A percentile compares a stretch with the other conserved stretches of the same genome.
phyloP scores from a whole-genome alignment of 345 rosid species.

The Passiflora organensis region DNA sequence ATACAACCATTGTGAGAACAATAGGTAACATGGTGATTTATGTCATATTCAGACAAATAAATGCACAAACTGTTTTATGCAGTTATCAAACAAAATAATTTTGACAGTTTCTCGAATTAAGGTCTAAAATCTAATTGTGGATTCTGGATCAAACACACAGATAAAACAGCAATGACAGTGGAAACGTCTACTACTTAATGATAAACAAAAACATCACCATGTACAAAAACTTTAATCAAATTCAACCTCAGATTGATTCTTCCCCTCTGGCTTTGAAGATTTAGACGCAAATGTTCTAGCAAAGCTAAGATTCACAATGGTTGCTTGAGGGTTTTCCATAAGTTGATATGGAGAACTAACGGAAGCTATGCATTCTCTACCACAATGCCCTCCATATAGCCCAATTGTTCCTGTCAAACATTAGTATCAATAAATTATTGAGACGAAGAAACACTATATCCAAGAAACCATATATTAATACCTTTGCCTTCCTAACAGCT shows the following conservation, averaged over 20 bases:
- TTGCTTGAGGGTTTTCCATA: slow-evolving; percentile 19
- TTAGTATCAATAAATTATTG: slow-evolving; percentile 12
- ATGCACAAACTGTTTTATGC: neutral
- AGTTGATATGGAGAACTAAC: slow-evolving; percentile 21
- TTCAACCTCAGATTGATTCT: slow-evolving; percentile 58
- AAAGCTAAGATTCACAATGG: slow-evolving; percentile 22
- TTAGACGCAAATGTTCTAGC: slow-evolving; percentile 65
- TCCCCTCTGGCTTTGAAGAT: slow-evolving; percentile 43
- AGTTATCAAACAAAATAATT: neutral
- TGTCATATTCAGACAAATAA: neutral
- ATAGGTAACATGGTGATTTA: neutral
- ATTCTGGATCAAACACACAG: neutral
- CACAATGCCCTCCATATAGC: slow-evolving; percentile 16
- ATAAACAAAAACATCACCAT: neutral
- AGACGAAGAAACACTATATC: slow-evolving; percentile 4
- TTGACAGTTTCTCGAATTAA: neutral
- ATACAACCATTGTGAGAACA: neutral
- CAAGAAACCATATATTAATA: neutral
- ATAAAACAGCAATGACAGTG: too few species aligned
- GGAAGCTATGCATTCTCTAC: slow-evolving; percentile 19
- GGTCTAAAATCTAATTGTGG: neutral
- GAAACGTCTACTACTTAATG: too few species aligned
- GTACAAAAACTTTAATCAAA: slow-evolving; percentile 5
- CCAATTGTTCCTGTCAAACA: slow-evolving; percentile 38
- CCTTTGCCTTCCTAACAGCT: neutral